Conservation (phyloP, 2,329 filamentous ascomycete genomes). For the Paecilomyces variotii region DNA sequence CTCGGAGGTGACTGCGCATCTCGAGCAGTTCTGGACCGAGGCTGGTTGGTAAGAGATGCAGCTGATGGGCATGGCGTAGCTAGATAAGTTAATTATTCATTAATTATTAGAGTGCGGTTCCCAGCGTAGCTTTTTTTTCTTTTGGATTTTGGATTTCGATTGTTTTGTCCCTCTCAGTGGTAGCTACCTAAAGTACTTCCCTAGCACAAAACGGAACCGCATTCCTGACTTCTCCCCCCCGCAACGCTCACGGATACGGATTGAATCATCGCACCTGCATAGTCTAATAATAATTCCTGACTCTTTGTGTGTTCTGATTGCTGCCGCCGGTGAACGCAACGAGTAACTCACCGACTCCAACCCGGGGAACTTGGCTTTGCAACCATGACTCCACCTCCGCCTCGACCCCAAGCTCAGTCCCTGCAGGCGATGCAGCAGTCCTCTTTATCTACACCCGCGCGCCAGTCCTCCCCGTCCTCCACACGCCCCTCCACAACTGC, state of each 20-base stretch:
- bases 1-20: neutral
- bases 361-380: neutral
- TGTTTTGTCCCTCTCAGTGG: too few species aligned
- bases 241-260: neutral
- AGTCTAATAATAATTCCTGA: neutral
- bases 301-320: neutral
- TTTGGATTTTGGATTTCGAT: too few species aligned
- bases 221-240: neutral
- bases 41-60: neutral
- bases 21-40: neutral
- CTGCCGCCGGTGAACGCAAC: neutral
- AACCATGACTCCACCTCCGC: neutral
- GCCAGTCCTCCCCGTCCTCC: neutral
- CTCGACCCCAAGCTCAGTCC: neutral
- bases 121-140: neutral
- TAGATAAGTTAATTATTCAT: too few species aligned
- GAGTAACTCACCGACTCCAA: neutral
- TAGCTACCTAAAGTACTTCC: too few species aligned
- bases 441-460: neutral
- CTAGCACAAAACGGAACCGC: neutral
- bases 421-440: neutral
- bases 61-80: neutral
- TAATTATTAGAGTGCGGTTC: neutral
- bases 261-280: neutral
- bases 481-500: conserved; percentile 7